phyloP scores from a whole-genome alignment of 441 rosid species.

The Lagerstroemia fauriei region DNA sequence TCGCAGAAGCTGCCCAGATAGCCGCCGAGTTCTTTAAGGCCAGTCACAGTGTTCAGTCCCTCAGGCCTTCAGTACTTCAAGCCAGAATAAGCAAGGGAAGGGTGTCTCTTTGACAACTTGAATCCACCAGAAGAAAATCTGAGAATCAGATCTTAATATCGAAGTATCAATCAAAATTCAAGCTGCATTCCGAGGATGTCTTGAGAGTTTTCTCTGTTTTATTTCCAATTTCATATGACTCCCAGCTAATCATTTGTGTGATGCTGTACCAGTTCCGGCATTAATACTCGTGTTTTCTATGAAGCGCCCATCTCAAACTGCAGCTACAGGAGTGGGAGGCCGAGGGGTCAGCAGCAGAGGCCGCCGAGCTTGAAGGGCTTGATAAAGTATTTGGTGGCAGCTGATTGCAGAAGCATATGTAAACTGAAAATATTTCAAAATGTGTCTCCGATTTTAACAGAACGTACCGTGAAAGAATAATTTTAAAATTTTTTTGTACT shows the following conservation, averaged over 20 bases:
- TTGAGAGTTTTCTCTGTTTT: constrained; percentile 48
- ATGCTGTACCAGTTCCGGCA: no score
- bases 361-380: no score
- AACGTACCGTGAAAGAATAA: no score
- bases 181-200: constrained; percentile 64
- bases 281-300: constrained; percentile 46
- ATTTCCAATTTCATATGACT: not conserved
- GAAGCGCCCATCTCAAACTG: constrained; percentile 36
- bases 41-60: constrained; percentile 23
- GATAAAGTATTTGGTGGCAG: no score
- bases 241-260: not conserved
- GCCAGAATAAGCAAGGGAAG: constrained; percentile 34
- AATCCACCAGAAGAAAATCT: constrained; percentile 22
- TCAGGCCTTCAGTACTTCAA: constrained; percentile 25
- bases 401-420: no score
- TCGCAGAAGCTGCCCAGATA: constrained; percentile 53
- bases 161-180: constrained; percentile 62
- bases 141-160: constrained; percentile 21
- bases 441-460: no score
- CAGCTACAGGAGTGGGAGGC: constrained; percentile 40
- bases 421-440: no score
- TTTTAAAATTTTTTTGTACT: no score
- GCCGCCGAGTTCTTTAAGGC: constrained; percentile 56
- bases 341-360: no score
- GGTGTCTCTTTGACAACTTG: constrained; percentile 29